Conservation (phyloP, 2,329 filamentous ascomycete species). For the Gremmenia infestans region DNA sequence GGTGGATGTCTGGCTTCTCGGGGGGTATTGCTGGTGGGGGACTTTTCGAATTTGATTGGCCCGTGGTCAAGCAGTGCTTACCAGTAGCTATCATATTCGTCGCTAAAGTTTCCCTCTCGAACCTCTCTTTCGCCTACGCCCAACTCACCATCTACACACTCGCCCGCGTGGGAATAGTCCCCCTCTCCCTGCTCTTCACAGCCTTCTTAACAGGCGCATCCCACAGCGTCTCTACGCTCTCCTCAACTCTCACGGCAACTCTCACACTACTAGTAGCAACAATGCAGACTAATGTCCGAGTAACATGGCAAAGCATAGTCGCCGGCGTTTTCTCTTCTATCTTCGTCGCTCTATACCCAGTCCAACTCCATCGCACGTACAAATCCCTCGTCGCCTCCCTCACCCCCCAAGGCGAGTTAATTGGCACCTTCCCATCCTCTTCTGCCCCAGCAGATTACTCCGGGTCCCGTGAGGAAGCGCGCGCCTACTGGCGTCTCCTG, state of each 20-base stretch:
- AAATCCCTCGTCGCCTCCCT: conserved; percentile 41
- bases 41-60: conserved; percentile 46
- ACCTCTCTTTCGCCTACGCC: conserved; percentile 49
- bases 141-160: conserved; percentile 47
- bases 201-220: conserved; percentile 40
- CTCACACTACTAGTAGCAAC: conserved; percentile 46
- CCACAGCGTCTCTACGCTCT: conserved; percentile 44
- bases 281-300: conserved; percentile 40
- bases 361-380: conserved; percentile 45
- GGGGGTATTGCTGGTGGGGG: conserved; percentile 49
- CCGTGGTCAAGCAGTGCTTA: conserved; percentile 42
- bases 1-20: conserved; percentile 30
- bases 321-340: conserved; percentile 47
- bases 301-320: conserved; percentile 47
- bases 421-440: conserved; percentile 32
- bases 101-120: conserved; percentile 46
- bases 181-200: conserved; percentile 44
- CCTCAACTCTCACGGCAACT: conserved; percentile 44
- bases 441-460: conserved; percentile 25
- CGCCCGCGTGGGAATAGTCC: conserved; percentile 46
- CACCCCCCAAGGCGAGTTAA: conserved; percentile 39
- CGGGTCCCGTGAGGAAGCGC: conserved; percentile 40
- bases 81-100: conserved; percentile 46
- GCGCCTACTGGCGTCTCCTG: conserved; percentile 46
- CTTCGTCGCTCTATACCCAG: conserved; percentile 48